A percentile compares a stretch with the other conserved stretches of the same genome.
Evolutionary conservation across 768 basidiomycete genomes (phyloP).

Genomic region (Trametes cingulata): DNA sequence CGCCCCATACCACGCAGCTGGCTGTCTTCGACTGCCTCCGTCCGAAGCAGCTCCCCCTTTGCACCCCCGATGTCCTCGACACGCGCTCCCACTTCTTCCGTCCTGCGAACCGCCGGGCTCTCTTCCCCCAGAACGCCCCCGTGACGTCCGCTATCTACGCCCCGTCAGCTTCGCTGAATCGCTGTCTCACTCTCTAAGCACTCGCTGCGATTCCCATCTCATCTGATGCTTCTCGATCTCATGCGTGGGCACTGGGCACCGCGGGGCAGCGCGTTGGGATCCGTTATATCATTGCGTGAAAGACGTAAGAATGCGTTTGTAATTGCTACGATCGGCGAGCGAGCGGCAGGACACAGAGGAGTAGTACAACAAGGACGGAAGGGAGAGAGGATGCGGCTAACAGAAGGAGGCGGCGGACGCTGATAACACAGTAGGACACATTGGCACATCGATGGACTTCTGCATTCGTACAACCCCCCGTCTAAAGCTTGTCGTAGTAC

Average conservation of each 20-base stretch:
- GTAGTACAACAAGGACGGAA: conserved; percentile 22
- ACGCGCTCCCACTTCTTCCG: neutral
- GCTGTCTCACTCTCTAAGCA: neutral
- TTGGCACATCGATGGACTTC: conserved; percentile 25
- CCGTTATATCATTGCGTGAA: conserved; percentile 16
- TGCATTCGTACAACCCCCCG: conserved; percentile 26
- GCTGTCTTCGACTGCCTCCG: conserved; percentile 1
- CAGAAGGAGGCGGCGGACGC: conserved; percentile 21
- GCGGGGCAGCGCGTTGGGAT: neutral
- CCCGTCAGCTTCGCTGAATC: conserved; percentile 1
- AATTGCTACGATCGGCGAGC: conserved; percentile 20
- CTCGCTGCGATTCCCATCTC: neutral
- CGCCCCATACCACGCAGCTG: neutral
- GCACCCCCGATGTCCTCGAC: conserved; percentile 1
- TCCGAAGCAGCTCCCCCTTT: neutral
- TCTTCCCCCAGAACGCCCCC: neutral
- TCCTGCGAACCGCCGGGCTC: neutral
- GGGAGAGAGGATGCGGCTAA: conserved; percentile 20
- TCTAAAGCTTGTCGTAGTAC: conserved; percentile 84
- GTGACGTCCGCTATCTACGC: conserved; percentile 5
- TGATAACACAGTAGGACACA: conserved; percentile 26
- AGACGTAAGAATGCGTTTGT: conserved; percentile 25
- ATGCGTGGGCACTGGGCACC: neutral
- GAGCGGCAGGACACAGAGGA: conserved; percentile 9
- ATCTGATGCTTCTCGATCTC: neutral